Percentiles rank a stretch among this genome's conserved stretches.
These are phyloP conservation scores for Calonectria multiphialidica DNA, from an alignment of 2,329 filamentous ascomycete genomes.

Conservation along the genomic window DNA sequence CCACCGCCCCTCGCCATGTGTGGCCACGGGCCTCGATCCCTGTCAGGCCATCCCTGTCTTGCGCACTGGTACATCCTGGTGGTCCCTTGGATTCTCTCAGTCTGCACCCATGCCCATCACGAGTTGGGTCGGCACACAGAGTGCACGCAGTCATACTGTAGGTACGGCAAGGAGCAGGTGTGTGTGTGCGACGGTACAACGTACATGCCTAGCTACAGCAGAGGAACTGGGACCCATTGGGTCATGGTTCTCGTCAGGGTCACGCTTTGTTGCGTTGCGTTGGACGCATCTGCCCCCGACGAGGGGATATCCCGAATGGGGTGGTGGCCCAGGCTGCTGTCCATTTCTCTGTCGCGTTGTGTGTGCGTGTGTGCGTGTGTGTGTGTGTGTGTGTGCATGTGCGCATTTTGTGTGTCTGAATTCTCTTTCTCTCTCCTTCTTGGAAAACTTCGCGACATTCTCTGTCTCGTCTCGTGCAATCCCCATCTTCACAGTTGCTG, in stretches of 20 bases:
- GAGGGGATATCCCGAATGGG: constrained; percentile 14
- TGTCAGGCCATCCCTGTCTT: constrained; percentile 30
- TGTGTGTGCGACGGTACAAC: not conserved
- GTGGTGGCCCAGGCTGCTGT: constrained; percentile 24
- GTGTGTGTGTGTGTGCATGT: not conserved
- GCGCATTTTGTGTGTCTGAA: not conserved
- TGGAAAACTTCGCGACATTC: constrained; percentile 10
- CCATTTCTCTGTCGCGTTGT: constrained; percentile 17
- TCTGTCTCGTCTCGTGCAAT: not conserved
- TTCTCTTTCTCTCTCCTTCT: constrained; percentile 1
- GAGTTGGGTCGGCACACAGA: constrained; percentile 35
- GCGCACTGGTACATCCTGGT: constrained; percentile 15
- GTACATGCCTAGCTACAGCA: not conserved
- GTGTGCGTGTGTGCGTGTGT: not conserved
- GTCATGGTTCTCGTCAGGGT: constrained; percentile 30
- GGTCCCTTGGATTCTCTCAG: constrained; percentile 16
- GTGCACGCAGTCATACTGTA: constrained; percentile 21
- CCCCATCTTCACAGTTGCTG: not conserved
- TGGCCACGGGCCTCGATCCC: constrained; percentile 36
- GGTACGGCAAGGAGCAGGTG: constrained; percentile 24
- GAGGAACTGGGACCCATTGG: constrained; percentile 32
- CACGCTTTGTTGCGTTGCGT: constrained; percentile 31
- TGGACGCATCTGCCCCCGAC: constrained; percentile 29
- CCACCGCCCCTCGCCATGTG: constrained; percentile 31
- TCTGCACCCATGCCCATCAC: constrained; percentile 31